These are phyloP conservation scores for Fusarium pseudocircinatum DNA, from an alignment of 2,329 filamentous ascomycete genomes.

Conservation along the genomic window DNA sequence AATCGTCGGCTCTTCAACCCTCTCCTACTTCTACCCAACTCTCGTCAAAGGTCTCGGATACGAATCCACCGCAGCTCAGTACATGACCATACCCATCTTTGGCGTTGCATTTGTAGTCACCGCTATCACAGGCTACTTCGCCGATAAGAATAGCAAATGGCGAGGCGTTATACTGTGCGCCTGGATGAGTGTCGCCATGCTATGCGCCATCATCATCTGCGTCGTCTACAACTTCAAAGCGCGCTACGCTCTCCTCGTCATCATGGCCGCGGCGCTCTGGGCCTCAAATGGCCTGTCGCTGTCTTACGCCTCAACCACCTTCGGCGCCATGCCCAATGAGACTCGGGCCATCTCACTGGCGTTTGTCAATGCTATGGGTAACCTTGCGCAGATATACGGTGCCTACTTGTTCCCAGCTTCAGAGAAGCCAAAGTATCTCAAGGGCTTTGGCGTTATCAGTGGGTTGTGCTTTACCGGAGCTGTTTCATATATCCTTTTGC, in stretches of 20 bases:
- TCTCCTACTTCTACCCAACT: background rate
- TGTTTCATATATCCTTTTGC: slow-evolving; percentile 6
- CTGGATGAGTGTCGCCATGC: background rate
- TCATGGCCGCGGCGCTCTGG: background rate
- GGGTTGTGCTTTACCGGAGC: slow-evolving; percentile 26
- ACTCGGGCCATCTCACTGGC: background rate
- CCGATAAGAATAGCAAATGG: background rate
- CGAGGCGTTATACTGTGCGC: background rate
- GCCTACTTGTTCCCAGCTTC: slow-evolving; percentile 61
- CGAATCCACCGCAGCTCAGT: background rate
- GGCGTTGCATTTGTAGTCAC: background rate
- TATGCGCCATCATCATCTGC: background rate
- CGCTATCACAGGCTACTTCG: background rate
- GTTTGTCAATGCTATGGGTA: slow-evolving; percentile 53
- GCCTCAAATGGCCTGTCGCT: fast-evolving
- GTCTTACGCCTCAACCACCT: background rate
- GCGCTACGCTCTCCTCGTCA: background rate
- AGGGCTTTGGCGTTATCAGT: slow-evolving; percentile 51
- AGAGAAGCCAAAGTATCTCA: slow-evolving; percentile 60
- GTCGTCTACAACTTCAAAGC: background rate
- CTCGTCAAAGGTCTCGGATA: background rate
- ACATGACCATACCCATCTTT: background rate
- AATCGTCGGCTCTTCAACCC: background rate
- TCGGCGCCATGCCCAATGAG: background rate
- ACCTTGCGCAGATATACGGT: slow-evolving; percentile 65